A percentile compares a stretch with the other conserved stretches of the same genome.
phyloP scores from a whole-genome alignment of 179 eudicot genomes.

The Heliamphora pulchella region DNA sequence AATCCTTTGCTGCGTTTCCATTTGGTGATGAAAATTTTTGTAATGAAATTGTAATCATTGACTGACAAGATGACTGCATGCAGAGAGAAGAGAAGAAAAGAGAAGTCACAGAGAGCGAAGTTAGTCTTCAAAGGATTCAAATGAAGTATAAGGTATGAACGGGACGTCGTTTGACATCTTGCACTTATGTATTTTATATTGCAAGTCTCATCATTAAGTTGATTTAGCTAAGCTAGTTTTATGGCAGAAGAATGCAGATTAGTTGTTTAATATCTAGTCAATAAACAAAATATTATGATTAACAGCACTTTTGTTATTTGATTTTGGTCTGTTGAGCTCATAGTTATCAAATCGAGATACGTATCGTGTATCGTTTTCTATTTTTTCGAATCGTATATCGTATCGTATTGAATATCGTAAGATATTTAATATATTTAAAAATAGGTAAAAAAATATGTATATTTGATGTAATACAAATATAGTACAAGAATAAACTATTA shows the following conservation, averaged over 20 bases:
- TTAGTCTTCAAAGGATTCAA: conserved; percentile 85
- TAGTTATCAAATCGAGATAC: no score
- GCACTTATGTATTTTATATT: not conserved
- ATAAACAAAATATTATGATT: not conserved
- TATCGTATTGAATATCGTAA: no score
- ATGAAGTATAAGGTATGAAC: conserved; percentile 74
- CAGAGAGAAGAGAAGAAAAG: conserved; percentile 97
- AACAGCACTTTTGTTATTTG: not conserved
- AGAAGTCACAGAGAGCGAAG: conserved; percentile 87
- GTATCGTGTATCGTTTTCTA: no score
- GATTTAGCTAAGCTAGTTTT: not conserved
- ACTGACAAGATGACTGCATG: conserved; percentile 19
- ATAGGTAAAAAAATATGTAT: no score
- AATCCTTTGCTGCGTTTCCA: not conserved
- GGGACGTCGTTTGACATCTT: not conserved
- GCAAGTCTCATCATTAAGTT: not conserved
- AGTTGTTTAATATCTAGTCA: not conserved
- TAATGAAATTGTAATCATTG: not conserved
- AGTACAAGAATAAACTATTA: no score
- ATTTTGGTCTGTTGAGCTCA: not conserved
- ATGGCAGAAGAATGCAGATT: not conserved
- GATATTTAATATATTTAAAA: no score
- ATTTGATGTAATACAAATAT: no score
- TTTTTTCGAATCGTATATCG: no score
- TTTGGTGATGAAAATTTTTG: conserved; percentile 5